Evolutionary conservation across 2,329 filamentous ascomycete species (phyloP), one percentile per base, ranked within the genome.

Genomic region (Aspergillus awamori): DNA sequence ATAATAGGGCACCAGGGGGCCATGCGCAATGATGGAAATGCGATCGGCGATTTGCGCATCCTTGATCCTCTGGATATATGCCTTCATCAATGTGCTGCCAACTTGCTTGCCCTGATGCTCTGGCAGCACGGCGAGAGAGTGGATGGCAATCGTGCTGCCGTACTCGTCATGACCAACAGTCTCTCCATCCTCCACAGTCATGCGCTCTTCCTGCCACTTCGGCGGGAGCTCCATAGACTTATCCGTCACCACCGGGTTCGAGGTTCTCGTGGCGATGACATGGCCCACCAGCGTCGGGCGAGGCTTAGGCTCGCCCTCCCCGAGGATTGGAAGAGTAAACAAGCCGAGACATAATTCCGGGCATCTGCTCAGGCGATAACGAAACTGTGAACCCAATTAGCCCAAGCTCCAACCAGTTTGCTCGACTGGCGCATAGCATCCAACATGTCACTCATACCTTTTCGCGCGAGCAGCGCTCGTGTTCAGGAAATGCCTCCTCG

Each of bases 61-160:
- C 70, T 86, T 87, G 77, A 95, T 89, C 57, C 91, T 85, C 73
- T 93, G 88, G 58, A 93, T 82, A 71, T 93, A 97, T 3, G 89
- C 84, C 75, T 86, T 88, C 79, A 96, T 82, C 62, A 96, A 79
- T 20, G 89, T 87, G 64, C 85, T 87, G 15, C 91, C 93, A 2
- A 96, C 81, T 1, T 91, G 90, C 60, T 87, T 86, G 36, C 86
- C 83, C 66, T 95, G 91, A 59, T 92, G 86, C 61, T 88, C 85
- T 0, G 91, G 92, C 58, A 90, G 82, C 5, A 97, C 88, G 17
- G 90, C 91, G 5, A 97, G 82, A 0, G 91, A 94, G 77, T 97
- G 93, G 53, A 97, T 79, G 58, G 87, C 91, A 58, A 97, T 83
- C 0, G 91, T 96, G 47, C 87, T 79, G 41, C 92, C 92, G 15